Evolutionary conservation across 2,329 filamentous ascomycete genomes (phyloP).

Genomic region (Bimuria novae-zelandiae): DNA sequence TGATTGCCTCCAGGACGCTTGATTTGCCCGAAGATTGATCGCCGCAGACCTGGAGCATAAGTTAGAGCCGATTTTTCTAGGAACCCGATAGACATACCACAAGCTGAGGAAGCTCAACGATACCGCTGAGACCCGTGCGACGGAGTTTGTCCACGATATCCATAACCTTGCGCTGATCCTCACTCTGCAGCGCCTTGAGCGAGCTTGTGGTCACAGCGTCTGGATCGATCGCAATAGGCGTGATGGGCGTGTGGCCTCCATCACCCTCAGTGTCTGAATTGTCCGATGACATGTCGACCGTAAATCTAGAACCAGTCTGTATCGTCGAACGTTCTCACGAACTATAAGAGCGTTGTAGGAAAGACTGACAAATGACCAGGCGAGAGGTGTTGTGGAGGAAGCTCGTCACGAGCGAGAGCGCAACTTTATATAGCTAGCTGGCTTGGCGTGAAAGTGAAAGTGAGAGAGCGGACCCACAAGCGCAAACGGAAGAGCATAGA

Average conservation of each 20-base stretch:
- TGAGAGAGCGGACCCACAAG: not conserved
- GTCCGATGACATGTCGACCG: not conserved
- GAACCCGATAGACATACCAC: conserved; percentile 17
- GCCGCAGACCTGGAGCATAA: conserved; percentile 60
- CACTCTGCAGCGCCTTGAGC: conserved; percentile 50
- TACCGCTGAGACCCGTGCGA: conserved; percentile 49
- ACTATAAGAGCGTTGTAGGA: too few species aligned
- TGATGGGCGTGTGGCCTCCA: not conserved
- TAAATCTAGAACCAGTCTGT: not conserved
- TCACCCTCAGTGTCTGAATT: not conserved
- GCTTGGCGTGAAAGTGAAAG: too few species aligned
- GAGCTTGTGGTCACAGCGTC: conserved; percentile 36
- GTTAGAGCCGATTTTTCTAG: conserved; percentile 44
- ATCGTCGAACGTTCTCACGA: too few species aligned
- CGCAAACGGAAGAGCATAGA: not conserved
- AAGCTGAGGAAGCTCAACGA: conserved; percentile 38
- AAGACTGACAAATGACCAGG: too few species aligned
- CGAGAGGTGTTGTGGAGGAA: not conserved
- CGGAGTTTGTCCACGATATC: conserved; percentile 60
- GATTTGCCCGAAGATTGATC: conserved; percentile 66
- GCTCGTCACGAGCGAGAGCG: not conserved
- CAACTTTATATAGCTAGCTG: not conserved
- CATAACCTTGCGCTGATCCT: conserved; percentile 55
- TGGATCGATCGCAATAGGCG: conserved; percentile 8
- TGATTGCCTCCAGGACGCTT: conserved; percentile 68